Evolutionary conservation across 768 basidiomycete species (phyloP).

Genomic region (Tylopilus plumbeoviolaceoides): DNA sequence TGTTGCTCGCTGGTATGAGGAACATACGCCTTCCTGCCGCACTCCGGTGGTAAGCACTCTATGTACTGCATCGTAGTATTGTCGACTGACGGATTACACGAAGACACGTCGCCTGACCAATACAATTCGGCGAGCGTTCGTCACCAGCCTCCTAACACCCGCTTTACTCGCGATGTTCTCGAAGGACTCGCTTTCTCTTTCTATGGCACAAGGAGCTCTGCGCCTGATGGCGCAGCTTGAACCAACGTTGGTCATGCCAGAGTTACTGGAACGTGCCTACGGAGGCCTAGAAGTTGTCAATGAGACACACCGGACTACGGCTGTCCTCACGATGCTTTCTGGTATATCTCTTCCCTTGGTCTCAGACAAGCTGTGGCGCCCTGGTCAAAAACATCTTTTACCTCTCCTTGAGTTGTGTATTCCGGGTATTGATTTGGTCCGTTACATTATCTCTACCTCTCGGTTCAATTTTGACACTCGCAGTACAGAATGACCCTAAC

Average conservation of each 20-base stretch:
- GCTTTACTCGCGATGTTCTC: slow-evolving; percentile 89
- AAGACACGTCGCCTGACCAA: slow-evolving; percentile 77
- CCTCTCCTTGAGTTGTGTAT: slow-evolving; percentile 85
- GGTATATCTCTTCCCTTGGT: slow-evolving; percentile 73
- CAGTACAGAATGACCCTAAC: slow-evolving; percentile 64
- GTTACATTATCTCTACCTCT: slow-evolving; percentile 17
- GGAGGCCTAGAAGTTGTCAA: slow-evolving; percentile 89
- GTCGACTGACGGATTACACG: slow-evolving; percentile 1
- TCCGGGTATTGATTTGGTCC: slow-evolving; percentile 86
- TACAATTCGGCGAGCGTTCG: slow-evolving; percentile 77
- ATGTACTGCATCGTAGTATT: neutral
- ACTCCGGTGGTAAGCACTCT: slow-evolving; percentile 57
- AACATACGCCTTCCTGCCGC: slow-evolving; percentile 70
- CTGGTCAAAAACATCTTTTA: slow-evolving; percentile 84
- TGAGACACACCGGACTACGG: slow-evolving; percentile 93
- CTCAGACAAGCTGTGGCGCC: slow-evolving; percentile 73
- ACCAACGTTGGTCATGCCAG: slow-evolving; percentile 83
- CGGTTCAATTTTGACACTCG: neutral
- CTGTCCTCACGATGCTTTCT: slow-evolving; percentile 81
- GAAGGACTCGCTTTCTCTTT: slow-evolving; percentile 76
- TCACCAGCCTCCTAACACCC: slow-evolving; percentile 76
- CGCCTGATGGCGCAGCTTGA: slow-evolving; percentile 77
- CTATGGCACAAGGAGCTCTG: slow-evolving; percentile 77
- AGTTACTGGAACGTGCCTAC: slow-evolving; percentile 86
- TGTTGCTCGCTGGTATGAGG: slow-evolving; percentile 72